Evolutionary conservation across 352 stramenopile genomes (phyloP).

Genomic region (Globisporangium nagaii): DNA sequence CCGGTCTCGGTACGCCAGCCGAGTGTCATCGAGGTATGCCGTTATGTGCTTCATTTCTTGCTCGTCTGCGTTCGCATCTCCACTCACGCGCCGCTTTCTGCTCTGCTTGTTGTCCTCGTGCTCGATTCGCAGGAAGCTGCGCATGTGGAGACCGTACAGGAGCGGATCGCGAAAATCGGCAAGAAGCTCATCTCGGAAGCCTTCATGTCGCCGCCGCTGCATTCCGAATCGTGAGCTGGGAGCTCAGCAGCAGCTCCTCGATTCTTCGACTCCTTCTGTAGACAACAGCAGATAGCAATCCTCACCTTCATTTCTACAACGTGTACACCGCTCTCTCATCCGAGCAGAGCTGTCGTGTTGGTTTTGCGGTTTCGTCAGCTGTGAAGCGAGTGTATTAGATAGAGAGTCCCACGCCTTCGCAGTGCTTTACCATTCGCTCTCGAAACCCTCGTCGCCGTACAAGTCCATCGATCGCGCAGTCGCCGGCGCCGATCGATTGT

Average conservation of each 20-base stretch:
- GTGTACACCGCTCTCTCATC: too few species aligned
- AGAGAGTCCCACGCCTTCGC: neutral
- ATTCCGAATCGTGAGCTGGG: neutral
- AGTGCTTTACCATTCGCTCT: constrained; percentile 35
- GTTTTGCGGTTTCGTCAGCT: neutral
- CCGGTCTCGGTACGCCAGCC: neutral
- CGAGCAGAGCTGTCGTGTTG: too few species aligned
- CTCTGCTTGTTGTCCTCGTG: neutral
- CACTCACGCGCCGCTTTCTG: neutral
- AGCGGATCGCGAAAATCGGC: constrained; percentile 65
- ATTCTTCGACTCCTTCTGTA: too few species aligned
- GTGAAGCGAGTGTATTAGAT: neutral
- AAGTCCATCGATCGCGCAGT: constrained; percentile 20
- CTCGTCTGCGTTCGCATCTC: neutral
- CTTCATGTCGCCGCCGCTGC: constrained; percentile 23
- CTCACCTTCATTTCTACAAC: too few species aligned
- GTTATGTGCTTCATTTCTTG: neutral
- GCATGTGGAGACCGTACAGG: constrained; percentile 22
- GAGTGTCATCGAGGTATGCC: constrained; percentile 6
- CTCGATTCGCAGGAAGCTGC: neutral
- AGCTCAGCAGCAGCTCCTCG: neutral
- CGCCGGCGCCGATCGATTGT: neutral
- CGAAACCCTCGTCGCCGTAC: constrained; percentile 57
- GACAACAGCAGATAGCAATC: too few species aligned
- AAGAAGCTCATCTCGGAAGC: constrained; percentile 65